These are phyloP conservation scores for Heterobasidion irregulare DNA, from an alignment of 1,284 basidiomycete genomes.

Conservation along the genomic window DNA sequence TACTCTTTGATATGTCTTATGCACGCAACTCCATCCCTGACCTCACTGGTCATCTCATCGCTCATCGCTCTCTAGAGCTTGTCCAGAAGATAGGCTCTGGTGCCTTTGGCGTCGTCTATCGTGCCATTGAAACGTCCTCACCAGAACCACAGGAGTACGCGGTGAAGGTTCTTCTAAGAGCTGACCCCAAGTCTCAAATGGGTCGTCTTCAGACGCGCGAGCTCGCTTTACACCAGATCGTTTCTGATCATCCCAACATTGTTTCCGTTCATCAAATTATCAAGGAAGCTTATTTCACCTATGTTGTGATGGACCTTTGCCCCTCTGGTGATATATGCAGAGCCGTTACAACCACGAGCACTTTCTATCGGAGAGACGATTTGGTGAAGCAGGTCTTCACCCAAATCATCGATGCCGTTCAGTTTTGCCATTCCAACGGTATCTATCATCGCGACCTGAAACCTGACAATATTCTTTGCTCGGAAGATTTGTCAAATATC, in stretches of 20 bases:
- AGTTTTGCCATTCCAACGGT: slow-evolving; percentile 49
- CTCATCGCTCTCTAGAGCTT: background rate
- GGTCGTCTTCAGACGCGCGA: slow-evolving; percentile 13
- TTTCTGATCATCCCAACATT: slow-evolving; percentile 48
- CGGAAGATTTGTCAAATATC: slow-evolving; percentile 33
- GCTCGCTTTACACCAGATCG: slow-evolving; percentile 39
- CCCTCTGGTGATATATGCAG: slow-evolving; percentile 57
- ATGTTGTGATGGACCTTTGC: slow-evolving; percentile 58
- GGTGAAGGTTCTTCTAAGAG: slow-evolving; percentile 51
- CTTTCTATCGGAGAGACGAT: slow-evolving; percentile 41
- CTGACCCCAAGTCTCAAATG: slow-evolving; percentile 25
- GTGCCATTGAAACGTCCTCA: slow-evolving; percentile 29
- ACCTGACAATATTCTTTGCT: slow-evolving; percentile 67
- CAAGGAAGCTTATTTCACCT: slow-evolving; percentile 39
- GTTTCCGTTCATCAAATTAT: slow-evolving; percentile 52
- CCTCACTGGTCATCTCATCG: background rate
- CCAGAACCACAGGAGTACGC: slow-evolving; percentile 26
- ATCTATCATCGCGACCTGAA: slow-evolving; percentile 71
- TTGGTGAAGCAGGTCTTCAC: slow-evolving; percentile 44
- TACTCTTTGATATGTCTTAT: background rate
- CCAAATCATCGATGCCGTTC: slow-evolving; percentile 57
- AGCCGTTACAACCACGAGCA: slow-evolving; percentile 43
- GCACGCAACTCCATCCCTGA: background rate
- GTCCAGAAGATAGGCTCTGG: slow-evolving; percentile 25
- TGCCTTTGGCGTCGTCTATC: slow-evolving; percentile 37